Conservation (phyloP, 2,329 filamentous ascomycete genomes). For the Beauveria pseudobassiana region DNA sequence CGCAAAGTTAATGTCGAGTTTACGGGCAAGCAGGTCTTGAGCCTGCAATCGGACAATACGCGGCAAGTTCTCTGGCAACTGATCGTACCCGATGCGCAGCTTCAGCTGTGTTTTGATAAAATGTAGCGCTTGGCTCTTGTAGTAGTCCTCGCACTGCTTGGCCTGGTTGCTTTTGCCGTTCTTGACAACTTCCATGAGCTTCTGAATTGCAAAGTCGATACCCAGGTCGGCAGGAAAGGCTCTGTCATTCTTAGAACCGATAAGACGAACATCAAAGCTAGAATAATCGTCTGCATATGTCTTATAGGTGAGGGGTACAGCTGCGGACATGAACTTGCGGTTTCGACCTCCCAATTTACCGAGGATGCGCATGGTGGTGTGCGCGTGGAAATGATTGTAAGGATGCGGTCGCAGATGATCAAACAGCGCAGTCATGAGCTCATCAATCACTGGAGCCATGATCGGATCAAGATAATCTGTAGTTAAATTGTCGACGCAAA, state of each 20-base stretch:
- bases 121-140: constrained; percentile 88
- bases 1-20: constrained; percentile 62
- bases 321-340: constrained; percentile 87
- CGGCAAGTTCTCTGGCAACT: constrained; percentile 80
- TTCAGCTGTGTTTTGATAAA: constrained; percentile 86
- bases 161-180: constrained; percentile 39
- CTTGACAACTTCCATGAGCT: constrained; percentile 75
- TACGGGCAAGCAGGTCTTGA: constrained; percentile 70
- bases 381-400: constrained; percentile 94
- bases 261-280: constrained; percentile 81
- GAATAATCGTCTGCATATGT: constrained; percentile 79
- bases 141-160: constrained; percentile 68
- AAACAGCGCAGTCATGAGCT: constrained; percentile 95
- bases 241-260: constrained; percentile 81
- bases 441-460: constrained; percentile 97
- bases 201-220: constrained; percentile 80
- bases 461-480: constrained; percentile 97
- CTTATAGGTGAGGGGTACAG: constrained; percentile 75
- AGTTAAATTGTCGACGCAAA: constrained; percentile 96
- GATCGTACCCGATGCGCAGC: constrained; percentile 80
- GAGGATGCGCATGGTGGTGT: constrained; percentile 94
- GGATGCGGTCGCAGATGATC: constrained; percentile 90
- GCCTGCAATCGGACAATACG: constrained; percentile 80
- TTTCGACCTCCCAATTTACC: constrained; percentile 95
- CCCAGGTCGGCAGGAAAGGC: constrained; percentile 83